Percentiles rank a stretch among this genome's conserved stretches.
Evolutionary conservation across 2,329 filamentous ascomycete genomes (phyloP).

Genomic region (Ophiostoma quercus): DNA sequence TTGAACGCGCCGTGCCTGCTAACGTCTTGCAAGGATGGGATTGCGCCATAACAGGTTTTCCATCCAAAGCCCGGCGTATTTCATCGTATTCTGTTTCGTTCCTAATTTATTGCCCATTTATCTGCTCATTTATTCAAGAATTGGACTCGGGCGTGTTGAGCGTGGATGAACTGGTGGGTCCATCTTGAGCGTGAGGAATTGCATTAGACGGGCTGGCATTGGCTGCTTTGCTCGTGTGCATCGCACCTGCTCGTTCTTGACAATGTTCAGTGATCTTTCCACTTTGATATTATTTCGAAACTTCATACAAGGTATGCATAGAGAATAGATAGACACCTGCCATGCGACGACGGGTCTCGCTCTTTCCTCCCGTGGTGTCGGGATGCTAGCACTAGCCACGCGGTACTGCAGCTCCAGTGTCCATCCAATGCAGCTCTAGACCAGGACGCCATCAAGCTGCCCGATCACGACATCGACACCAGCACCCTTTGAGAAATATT

Average conservation of each 20-base stretch:
- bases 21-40: constrained; percentile 21
- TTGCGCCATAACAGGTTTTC: constrained; percentile 21
- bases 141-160: no score
- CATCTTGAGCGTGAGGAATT: not conserved
- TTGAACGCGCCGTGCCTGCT: constrained; percentile 2
- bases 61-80: not conserved
- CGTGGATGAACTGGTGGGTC: not conserved
- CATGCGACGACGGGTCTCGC: not conserved
- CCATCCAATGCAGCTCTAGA: not conserved
- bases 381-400: not conserved
- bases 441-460: not conserved
- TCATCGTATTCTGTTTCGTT: not conserved
- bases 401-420: constrained; percentile 1
- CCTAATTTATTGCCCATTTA: not conserved
- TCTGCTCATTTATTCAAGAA: not conserved
- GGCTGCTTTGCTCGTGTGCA: not conserved
- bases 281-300: no score
- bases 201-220: not conserved
- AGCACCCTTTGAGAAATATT: not conserved
- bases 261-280: not conserved
- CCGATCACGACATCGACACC: constrained; percentile 10
- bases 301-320: no score
- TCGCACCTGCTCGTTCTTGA: not conserved
- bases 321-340: not conserved
- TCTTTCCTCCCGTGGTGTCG: not conserved